A percentile compares a stretch with the other conserved stretches of the same genome.
These are phyloP conservation scores for Citrus inodora DNA, from an alignment of 345 rosid species.

Conservation along the genomic window DNA sequence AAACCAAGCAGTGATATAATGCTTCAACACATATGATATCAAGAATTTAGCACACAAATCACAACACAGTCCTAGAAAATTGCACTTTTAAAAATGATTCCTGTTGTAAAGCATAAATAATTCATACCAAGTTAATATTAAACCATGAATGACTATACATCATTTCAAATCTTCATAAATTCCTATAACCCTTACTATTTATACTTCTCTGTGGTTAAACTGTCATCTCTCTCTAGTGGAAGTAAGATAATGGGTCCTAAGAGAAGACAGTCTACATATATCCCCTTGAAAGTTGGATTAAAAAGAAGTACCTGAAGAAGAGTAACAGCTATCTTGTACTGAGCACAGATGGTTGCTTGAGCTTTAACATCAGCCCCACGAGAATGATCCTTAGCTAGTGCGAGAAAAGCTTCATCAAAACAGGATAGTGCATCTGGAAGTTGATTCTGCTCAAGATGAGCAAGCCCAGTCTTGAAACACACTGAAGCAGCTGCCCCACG, in stretches of 20 bases:
- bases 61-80: background rate
- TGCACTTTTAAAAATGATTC: background rate
- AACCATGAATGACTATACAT: background rate
- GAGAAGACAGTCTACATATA: background rate
- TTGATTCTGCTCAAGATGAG: constrained; percentile 97
- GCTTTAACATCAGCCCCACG: constrained; percentile 96
- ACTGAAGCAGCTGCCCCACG: constrained; percentile 88
- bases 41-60: background rate
- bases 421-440: constrained; percentile 96
- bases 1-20: background rate
- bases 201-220: background rate
- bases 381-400: constrained; percentile 92
- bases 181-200: background rate
- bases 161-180: background rate
- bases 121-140: background rate
- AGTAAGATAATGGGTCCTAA: background rate
- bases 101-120: background rate
- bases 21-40: background rate
- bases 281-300: background rate
- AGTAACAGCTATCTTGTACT: constrained; percentile 92
- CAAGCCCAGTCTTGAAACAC: constrained; percentile 94
- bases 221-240: background rate
- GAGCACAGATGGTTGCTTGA: constrained; percentile 97
- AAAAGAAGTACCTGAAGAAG: constrained; percentile 64
- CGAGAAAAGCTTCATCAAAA: constrained; percentile 95